Conservation (phyloP, 106 monocot genomes). For the Allium cepa region DNA sequence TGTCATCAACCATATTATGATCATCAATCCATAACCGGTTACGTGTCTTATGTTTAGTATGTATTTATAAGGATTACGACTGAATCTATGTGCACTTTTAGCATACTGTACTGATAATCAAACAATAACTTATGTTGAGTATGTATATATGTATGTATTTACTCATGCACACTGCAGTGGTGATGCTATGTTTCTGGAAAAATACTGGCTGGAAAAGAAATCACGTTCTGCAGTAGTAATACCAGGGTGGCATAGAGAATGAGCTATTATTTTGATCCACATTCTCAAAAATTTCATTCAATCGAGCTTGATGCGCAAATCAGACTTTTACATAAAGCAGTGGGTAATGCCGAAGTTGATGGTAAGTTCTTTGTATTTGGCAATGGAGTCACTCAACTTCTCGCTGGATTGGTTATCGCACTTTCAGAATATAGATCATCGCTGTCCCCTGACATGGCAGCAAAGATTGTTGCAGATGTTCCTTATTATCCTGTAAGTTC, state of each 20-base stretch:
- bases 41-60: too few relatives aligned
- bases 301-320: too few relatives aligned
- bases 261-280: not conserved
- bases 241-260: not conserved
- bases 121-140: not conserved
- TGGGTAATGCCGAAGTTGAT: slow-evolving; percentile 48
- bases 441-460: slow-evolving; percentile 8
- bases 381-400: slow-evolving; percentile 53
- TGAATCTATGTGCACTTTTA: too few relatives aligned
- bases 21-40: too few relatives aligned
- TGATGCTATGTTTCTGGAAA: slow-evolving; percentile 60
- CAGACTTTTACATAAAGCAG: too few relatives aligned
- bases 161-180: slow-evolving; percentile 28
- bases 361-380: slow-evolving; percentile 57
- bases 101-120: too few relatives aligned
- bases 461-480: slow-evolving; percentile 43
- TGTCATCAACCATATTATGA: too few relatives aligned
- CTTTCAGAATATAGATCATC: slow-evolving; percentile 27
- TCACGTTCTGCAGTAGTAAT: slow-evolving; percentile 40
- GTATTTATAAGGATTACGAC: too few relatives aligned
- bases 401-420: slow-evolving; percentile 54
- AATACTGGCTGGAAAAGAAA: slow-evolving; percentile 59
- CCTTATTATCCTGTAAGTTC: slow-evolving; percentile 43
- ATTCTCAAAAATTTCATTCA: too few relatives aligned
- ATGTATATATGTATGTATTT: not conserved